phyloP scores from a whole-genome alignment of 352 stramenopile species.

The Phytophthora vignae region DNA sequence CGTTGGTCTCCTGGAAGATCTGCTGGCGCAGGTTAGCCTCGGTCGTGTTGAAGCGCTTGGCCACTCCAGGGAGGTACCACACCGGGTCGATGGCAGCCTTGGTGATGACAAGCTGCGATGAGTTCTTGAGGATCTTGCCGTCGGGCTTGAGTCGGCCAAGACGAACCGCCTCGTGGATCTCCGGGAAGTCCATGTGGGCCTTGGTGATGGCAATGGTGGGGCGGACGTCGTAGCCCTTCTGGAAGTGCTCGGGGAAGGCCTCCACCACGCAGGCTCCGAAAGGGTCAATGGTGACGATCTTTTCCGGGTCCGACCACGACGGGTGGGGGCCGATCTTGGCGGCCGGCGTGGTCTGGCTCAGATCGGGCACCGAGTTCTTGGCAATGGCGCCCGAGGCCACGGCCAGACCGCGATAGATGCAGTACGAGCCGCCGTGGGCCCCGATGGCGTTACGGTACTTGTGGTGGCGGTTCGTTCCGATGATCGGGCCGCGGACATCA shows the following conservation, averaged over 20 bases:
- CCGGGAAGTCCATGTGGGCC: conserved; percentile 99
- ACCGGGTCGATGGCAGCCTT: conserved; percentile 99
- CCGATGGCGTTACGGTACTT: conserved; percentile 98
- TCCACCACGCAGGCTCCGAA: conserved; percentile 85
- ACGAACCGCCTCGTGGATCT: conserved; percentile 96
- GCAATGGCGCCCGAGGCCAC: conserved; percentile 84
- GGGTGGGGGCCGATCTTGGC: conserved; percentile 97
- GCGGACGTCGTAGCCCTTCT: conserved; percentile 98
- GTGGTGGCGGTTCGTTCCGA: conserved; percentile 96
- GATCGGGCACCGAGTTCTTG: conserved; percentile 70
- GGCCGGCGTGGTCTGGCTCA: conserved; percentile 95
- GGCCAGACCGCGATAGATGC: conserved; percentile 98
- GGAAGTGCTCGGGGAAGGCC: conserved; percentile 93
- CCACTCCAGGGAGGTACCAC: conserved; percentile 99
- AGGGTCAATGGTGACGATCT: conserved; percentile 89
- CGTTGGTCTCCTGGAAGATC: conserved; percentile 99
- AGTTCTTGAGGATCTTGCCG: conserved; percentile 95
- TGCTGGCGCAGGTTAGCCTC: conserved; percentile 95
- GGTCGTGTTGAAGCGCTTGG: conserved; percentile 97
- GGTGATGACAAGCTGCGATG: conserved; percentile 93
- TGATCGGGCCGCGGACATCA: conserved; percentile 92
- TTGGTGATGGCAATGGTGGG: conserved; percentile 97
- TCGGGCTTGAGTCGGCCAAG: conserved; percentile 95
- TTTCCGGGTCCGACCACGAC: conserved; percentile 96
- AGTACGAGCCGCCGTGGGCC: conserved; percentile 98